These are phyloP conservation scores for Fagopyrum esculentum DNA, from an alignment of 148 eudicot genomes.

Conservation along the genomic window DNA sequence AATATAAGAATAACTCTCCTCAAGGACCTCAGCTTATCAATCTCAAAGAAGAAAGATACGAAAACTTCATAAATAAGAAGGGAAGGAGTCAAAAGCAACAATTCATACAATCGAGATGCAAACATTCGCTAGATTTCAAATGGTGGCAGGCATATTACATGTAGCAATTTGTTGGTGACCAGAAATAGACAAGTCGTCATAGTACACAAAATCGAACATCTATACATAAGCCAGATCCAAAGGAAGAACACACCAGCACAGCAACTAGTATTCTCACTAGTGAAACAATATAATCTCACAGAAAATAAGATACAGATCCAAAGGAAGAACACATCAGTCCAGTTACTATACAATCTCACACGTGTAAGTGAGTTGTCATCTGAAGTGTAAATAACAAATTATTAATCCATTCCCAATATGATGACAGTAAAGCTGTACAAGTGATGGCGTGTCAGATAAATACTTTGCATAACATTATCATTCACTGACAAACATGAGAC, in stretches of 20 bases:
- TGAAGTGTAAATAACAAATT: neutral
- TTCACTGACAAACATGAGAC: neutral
- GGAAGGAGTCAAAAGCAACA: conserved; percentile 2
- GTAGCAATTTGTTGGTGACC: neutral
- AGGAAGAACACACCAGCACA: neutral
- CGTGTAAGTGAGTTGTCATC: neutral
- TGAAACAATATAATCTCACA: neutral
- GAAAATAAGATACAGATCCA: neutral
- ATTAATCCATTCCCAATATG: neutral
- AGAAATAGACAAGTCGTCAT: neutral
- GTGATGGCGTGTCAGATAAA: neutral
- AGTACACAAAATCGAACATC: neutral
- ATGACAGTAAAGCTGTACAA: neutral
- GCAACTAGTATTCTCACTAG: neutral
- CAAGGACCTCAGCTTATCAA: neutral
- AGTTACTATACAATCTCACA: neutral
- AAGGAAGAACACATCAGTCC: neutral
- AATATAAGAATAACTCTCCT: neutral
- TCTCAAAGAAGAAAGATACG: neutral
- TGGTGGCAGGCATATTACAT: neutral
- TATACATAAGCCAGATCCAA: neutral
- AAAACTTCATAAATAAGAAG: neutral
- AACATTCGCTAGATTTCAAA: neutral
- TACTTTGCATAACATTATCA: neutral
- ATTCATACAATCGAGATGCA: neutral